Evolutionary conservation across 2,329 filamentous ascomycete species (phyloP), one percentile per base, ranked within the genome.

Genomic region (Colletotrichum sp.): DNA sequence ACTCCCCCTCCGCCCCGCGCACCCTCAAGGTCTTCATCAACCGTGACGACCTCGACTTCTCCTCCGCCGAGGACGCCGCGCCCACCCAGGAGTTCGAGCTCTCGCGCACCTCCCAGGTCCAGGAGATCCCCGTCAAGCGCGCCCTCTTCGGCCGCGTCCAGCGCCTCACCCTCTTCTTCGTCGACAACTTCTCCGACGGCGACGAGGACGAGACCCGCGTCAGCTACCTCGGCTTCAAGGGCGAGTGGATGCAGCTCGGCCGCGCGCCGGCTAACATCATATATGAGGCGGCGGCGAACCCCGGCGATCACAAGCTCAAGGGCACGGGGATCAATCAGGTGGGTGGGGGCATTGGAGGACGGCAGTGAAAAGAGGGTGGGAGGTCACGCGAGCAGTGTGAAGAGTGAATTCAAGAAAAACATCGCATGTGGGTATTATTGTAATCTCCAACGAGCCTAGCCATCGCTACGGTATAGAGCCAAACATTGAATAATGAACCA

Each of bases 201-300:
- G 94, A 95, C 16, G 95, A 96, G 82, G 95, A 97, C 71, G 92
- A 94, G 71, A 96, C 95, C 60, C 90, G 92, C 65, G 83, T 98
- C 3, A 93, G 89, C 77, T 99, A 98, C 85, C 78, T 98, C 6
- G 77, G 77, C 24, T 78, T 78, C 75, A 95, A 94, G 84, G 95
- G 95, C 21, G 94, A 96, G 83, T 97, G 94, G 87, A 95, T 95
- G 92, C 92, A 92, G 82, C 84, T 97, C 79, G 95, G 93, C 62
- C 90, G 94, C 71, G 95, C 96, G 82, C 96, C 97, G 1, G 88
- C 94, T 8, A 95, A 94, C 79, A 96, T 98, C 80, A 81, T 98
- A 76, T 99, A 98, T 84, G 97, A 99, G 89, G 94, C 96, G 21
- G 96, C 96, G 30, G 94, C 97, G 43, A 98, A 98, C 83, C 97